Evolutionary conservation across 148 eudicot genomes (phyloP), one percentile per base, ranked within the genome.

Genomic region (Amaranthus palmeri): DNA sequence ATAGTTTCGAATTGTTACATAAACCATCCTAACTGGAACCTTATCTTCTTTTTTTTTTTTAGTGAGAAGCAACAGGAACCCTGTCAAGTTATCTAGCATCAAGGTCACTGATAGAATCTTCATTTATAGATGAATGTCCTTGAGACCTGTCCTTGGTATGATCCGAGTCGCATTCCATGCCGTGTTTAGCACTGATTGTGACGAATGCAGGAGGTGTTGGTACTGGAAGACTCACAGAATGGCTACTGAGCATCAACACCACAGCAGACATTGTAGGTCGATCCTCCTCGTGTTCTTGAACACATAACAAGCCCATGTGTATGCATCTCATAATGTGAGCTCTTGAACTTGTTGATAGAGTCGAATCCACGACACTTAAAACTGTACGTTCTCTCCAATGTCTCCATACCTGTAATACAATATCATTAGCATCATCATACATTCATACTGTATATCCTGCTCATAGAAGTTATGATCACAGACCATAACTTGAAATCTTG

Each of bases 241-340:
- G 46, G 52, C 71, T 75, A 71, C 49, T 78, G 8, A 83, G 80
- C 86, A 83, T 81, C n/a, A 72, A 45, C n/a, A 72, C 62, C 43
- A 83, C 74, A 1, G 70, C 46, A 12, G 78, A 77, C 86, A 81
- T 83, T 10, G 78, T 61, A 11, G 84, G 86, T 69, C 84, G 72
- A 0, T 58, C 57, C 5, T 6, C 68, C 6, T 55, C 63, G 14
- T 69, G 54, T 40, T 72, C 80, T 73, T 81, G 82, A 47, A 74
- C 81, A 58, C 83, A 83, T 58, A 82, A 46, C 43, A 82, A 66
- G 5, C 76, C 84, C 6, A 81, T 53, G 58, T 82, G 80, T 4
- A 82, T 66, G 57, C 70, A 76, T 76, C 83, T 63, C 41, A 47
- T 18, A 9, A 82, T 65, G 45, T 82, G 83, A 6, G 49, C 42